These are phyloP conservation scores for Exobasidium rhododendri DNA, from an alignment of 1,284 basidiomycete species.

Conservation along the genomic window DNA sequence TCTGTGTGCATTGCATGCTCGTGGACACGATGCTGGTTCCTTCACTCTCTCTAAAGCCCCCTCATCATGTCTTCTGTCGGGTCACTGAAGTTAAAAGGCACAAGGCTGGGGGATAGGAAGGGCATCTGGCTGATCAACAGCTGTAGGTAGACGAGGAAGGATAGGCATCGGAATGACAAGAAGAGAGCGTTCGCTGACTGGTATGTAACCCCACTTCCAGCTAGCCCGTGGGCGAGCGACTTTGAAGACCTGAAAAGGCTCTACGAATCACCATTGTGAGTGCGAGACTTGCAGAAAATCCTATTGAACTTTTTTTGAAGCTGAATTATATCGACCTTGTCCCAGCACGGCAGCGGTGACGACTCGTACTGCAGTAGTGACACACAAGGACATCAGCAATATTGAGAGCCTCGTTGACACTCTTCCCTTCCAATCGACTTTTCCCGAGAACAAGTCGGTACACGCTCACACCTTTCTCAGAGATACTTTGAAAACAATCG, in stretches of 20 bases:
- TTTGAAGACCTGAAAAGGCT: background rate
- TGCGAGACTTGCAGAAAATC: no score
- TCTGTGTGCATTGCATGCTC: no score
- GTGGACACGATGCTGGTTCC: no score
- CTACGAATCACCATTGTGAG: background rate
- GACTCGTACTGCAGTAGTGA: background rate
- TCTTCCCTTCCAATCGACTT: background rate
- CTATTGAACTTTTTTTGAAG: no score
- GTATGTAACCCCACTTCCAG: no score
- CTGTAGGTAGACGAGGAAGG: background rate
- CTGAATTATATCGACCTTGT: background rate
- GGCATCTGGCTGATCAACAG: constrained; percentile 1
- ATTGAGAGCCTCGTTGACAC: background rate
- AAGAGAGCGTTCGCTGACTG: no score
- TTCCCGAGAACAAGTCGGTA: background rate
- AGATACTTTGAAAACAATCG: background rate
- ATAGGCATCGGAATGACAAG: no score
- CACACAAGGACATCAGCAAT: background rate
- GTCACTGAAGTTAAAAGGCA: background rate
- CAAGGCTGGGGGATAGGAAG: background rate
- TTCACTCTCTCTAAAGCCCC: no score
- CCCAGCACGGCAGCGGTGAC: constrained; percentile 4
- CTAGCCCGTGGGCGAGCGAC: background rate
- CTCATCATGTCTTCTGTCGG: background rate
- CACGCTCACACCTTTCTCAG: background rate